phyloP scores from a whole-genome alignment of 2,329 filamentous ascomycete species.

The Bipolaris oryzae region DNA sequence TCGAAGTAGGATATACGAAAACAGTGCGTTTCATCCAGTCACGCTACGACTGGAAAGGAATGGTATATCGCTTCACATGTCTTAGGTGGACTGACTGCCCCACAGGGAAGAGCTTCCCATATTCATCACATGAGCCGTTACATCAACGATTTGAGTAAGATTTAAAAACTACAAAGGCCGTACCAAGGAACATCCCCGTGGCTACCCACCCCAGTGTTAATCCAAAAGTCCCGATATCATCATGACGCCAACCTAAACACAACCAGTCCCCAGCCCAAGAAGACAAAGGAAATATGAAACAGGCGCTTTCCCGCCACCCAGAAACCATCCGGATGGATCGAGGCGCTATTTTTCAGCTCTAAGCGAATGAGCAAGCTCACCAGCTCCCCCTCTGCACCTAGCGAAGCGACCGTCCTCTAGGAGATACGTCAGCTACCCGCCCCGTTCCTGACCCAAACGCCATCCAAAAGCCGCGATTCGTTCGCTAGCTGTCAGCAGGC shows the following conservation, averaged over 20 bases:
- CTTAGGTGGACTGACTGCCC: not conserved
- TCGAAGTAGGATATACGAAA: not conserved
- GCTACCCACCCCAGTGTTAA: not conserved
- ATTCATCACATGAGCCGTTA: conserved; percentile 26
- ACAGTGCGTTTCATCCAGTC: not conserved
- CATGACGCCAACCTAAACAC: conserved; percentile 16
- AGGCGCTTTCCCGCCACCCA: conserved; percentile 2
- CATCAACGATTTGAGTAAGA: conserved; percentile 23
- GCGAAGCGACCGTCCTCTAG: conserved; percentile 14
- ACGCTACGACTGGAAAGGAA: not conserved
- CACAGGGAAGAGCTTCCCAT: conserved; percentile 3
- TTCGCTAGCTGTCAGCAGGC: conserved; percentile 35
- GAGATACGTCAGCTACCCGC: conserved; percentile 21
- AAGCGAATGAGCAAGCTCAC: conserved; percentile 22
- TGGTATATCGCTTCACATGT: conserved; percentile 13
- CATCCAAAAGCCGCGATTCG: conserved; percentile 34
- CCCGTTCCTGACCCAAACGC: conserved; percentile 10
- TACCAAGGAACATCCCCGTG: conserved; percentile 4
- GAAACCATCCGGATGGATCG: conserved; percentile 2
- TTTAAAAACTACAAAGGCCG: conserved; percentile 3
- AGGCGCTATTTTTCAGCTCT: conserved; percentile 13
- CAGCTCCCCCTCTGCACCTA: conserved; percentile 14
- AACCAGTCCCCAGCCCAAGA: conserved; percentile 11
- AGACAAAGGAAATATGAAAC: conserved; percentile 7
- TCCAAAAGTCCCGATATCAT: conserved; percentile 1